phyloP scores from a whole-genome alignment of 495 filamentous ascomycete genomes.

The Aspergillus carlsbadensis region DNA sequence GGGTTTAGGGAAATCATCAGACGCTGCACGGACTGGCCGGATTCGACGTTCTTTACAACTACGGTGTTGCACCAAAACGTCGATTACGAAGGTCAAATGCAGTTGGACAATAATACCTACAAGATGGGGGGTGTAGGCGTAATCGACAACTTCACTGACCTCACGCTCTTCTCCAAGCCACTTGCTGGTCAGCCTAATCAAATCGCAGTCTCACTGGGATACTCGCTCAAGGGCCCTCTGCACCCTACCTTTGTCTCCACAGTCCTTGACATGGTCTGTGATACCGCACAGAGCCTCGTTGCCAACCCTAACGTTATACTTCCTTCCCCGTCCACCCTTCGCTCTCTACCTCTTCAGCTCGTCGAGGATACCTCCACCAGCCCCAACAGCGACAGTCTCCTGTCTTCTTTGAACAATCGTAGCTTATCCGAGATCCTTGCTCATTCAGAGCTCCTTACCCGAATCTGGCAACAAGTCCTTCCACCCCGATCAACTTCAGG shows the following conservation, averaged over 20 bases:
- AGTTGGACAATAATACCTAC: slow-evolving; percentile 48
- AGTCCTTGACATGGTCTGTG: slow-evolving; percentile 51
- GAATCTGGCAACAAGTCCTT: slow-evolving; percentile 52
- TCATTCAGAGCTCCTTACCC: slow-evolving; percentile 46
- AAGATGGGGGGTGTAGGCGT: slow-evolving; percentile 49
- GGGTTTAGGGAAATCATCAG: slow-evolving; percentile 60
- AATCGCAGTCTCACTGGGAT: slow-evolving; percentile 45
- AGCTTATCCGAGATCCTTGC: slow-evolving; percentile 47
- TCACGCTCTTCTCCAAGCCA: slow-evolving; percentile 49
- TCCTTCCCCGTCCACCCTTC: slow-evolving; percentile 41
- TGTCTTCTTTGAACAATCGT: slow-evolving; percentile 39
- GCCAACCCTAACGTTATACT: slow-evolving; percentile 42
- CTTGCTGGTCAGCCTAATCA: slow-evolving; percentile 29
- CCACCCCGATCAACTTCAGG: slow-evolving; percentile 25
- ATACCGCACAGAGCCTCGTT: slow-evolving; percentile 44
- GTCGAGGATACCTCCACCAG: slow-evolving; percentile 32
- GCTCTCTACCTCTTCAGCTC: slow-evolving; percentile 32
- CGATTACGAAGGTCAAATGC: slow-evolving; percentile 39
- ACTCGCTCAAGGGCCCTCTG: slow-evolving; percentile 45
- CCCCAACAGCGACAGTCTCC: slow-evolving; percentile 19
- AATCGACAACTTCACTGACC: slow-evolving; percentile 51
- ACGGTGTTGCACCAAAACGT: slow-evolving; percentile 51
- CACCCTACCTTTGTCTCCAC: slow-evolving; percentile 38
- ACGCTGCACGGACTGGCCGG: slow-evolving; percentile 59
- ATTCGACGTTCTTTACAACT: slow-evolving; percentile 48